These are phyloP conservation scores for Penicillium riverlandense DNA, from an alignment of 495 filamentous ascomycete genomes.

Conservation along the genomic window DNA sequence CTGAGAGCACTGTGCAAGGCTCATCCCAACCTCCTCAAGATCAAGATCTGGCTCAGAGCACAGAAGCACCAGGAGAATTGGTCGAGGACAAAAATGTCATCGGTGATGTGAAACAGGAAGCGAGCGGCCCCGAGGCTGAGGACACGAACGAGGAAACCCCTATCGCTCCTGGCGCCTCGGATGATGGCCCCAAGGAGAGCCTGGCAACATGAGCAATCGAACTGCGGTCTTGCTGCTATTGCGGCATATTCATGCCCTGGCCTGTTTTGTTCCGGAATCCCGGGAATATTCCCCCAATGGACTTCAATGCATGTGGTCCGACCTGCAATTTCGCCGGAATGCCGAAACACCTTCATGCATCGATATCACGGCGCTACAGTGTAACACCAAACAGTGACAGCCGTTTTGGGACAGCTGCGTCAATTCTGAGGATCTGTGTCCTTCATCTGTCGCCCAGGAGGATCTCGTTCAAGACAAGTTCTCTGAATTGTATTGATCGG, in stretches of 20 bases:
- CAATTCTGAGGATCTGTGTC: background rate
- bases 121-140: conserved; percentile 8
- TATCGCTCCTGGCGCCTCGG: conserved; percentile 10
- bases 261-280: conserved; percentile 7
- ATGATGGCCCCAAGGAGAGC: conserved; percentile 7
- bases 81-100: conserved; percentile 6
- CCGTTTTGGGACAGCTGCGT: background rate
- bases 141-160: conserved; percentile 9
- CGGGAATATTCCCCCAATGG: too few species aligned
- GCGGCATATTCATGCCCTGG: conserved; percentile 4
- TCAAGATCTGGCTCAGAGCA: conserved; percentile 8
- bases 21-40: conserved; percentile 13
- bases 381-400: background rate
- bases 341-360: background rate
- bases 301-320: too few species aligned
- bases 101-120: conserved; percentile 5
- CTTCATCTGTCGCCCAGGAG: background rate
- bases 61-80: conserved; percentile 6
- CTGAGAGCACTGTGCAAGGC: background rate
- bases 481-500: too few species aligned
- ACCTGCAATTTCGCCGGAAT: too few species aligned
- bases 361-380: background rate
- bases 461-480: background rate
- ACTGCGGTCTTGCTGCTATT: too few species aligned
- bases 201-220: conserved; percentile 6